Evolutionary conservation across 2,329 filamentous ascomycete genomes (phyloP), one percentile per base, ranked within the genome.

Genomic region (Paecilomyces sp.): DNA sequence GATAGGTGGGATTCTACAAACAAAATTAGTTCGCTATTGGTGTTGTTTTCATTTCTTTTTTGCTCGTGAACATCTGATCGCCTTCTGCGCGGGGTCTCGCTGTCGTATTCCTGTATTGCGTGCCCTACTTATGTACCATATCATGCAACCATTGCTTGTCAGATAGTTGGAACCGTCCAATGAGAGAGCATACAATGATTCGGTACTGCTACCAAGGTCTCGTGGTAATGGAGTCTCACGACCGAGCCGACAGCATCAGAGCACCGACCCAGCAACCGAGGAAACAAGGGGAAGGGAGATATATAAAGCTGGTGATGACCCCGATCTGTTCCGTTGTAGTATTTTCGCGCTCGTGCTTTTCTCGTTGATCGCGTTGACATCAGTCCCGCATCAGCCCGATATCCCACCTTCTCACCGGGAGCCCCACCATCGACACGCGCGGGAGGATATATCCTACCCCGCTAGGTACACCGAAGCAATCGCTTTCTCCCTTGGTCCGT

Each of bases 301-400:
- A 47, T 47, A 25, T 53, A 25, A 53, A 25, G 6, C 18, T 25
- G 51, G 5, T 63, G 65, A 65, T 61, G 63, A 58, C 55, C 62
- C 65, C 69, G 67, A 66, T 62, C 56, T 65, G 65, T 72, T 68
- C 71, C 70, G 72, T 67, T 28, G 65, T 64, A 53, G 24, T 11
- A 11, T 25, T 53, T 53, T 15, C 24, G 51, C 28, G 24, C 24
- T 28, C 13, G 18, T 53, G 51, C 41, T 47, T 47, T 47, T 6
- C 55, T 56, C 52, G 51, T 52, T 36, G 50, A 22, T 36, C 64
- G 34, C 59, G 66, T 62, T 76, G 71, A 74, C 71, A 74, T 75
- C 72, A 75, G 69, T 74, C 71, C 73, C 73, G 73, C 72, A 74
- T 72, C 70, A 75, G 72, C 71, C 73, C 72, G 73, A 63, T 22